Base-by-base conservation (phyloP, 106 monocot genomes). In the Chionographis japonica region DNA sequence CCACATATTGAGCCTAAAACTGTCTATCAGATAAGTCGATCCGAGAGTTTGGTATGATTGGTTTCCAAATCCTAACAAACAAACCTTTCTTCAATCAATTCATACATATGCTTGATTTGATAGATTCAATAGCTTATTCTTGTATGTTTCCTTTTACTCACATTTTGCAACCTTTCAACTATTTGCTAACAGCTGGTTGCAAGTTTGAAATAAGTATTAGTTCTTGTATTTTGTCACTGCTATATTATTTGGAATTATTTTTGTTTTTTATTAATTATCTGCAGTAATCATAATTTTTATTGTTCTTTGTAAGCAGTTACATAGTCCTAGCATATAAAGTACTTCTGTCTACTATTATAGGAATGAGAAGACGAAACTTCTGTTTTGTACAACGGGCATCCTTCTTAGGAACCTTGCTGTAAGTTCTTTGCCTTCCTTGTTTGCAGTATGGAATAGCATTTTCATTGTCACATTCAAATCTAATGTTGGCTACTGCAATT, bases 381-480 rank as follows among this genome's bases (percentile, higher is more conserved):
- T 98, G 10, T 98, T 98, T 72, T 98, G 97, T 73, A 98, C 97
- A 16, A 98, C 97, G 2, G 97, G 97, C 38, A 90, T 98, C 61
- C 92, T 98, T 75, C 89, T 98, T 39, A 83, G 97, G 54, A 92
- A 82, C 75, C 78, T 98, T 62, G 68, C 81, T 51, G 97, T 92
- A 87, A 90, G 87, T 82, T 62, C 37, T 27, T 27, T 53, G 36
- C 66, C 35, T 41, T 37, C 37, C 43, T 0, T 2, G 9, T 46
- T 10, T 46, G 46, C 0, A 46, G 0, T 46, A 46, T 46, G 9
- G 5, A 6, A 46, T 46, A 6, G 46, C 9, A 10, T 46, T 46
- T 5, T 46, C 5, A 46, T 46, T 2, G 1, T 46, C 9, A 10
- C 9, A 46, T 46, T 5, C 46, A 46, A 5, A 46, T 5, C 8